Evolutionary conservation across 768 basidiomycete genomes (phyloP).

Genomic region (Boletus subparvulus): DNA sequence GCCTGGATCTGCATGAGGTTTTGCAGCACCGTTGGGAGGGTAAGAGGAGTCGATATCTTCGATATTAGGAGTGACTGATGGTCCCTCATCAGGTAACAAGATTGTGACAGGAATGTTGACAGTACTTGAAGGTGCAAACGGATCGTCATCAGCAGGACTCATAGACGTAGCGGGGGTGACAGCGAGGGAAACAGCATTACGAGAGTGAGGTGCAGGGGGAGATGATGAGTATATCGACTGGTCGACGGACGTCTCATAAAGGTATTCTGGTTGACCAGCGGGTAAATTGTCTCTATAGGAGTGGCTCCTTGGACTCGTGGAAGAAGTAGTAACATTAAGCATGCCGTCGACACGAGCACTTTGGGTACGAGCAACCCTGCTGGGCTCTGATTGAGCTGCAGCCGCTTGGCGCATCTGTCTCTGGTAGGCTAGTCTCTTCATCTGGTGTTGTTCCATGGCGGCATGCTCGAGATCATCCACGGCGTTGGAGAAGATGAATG

Average conservation of each 20-base stretch:
- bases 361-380: slow-evolving; percentile 46
- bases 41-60: slow-evolving; percentile 21
- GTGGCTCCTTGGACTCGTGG: slow-evolving; percentile 40
- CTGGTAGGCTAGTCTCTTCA: slow-evolving; percentile 80
- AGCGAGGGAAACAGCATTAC: slow-evolving; percentile 41
- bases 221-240: slow-evolving; percentile 46
- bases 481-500: slow-evolving; percentile 55
- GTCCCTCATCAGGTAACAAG: slow-evolving; percentile 28
- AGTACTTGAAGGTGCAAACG: slow-evolving; percentile 52
- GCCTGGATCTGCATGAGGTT: slow-evolving; percentile 40
- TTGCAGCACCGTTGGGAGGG: slow-evolving; percentile 28
- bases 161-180: slow-evolving; percentile 45
- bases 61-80: slow-evolving; percentile 15
- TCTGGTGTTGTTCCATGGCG: slow-evolving; percentile 82
- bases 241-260: slow-evolving; percentile 73
- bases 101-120: slow-evolving; percentile 30
- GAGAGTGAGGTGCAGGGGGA: slow-evolving; percentile 35
- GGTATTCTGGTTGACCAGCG: slow-evolving; percentile 56
- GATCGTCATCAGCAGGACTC: slow-evolving; percentile 61
- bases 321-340: slow-evolving; percentile 31
- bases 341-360: slow-evolving; percentile 55
- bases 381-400: slow-evolving; percentile 30
- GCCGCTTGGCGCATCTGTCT: slow-evolving; percentile 68
- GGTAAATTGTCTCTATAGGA: slow-evolving; percentile 51
- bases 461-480: slow-evolving; percentile 78